Base-by-base conservation (phyloP, 2,329 filamentous ascomycete genomes). In the Scedosporium minutisporum region DNA sequence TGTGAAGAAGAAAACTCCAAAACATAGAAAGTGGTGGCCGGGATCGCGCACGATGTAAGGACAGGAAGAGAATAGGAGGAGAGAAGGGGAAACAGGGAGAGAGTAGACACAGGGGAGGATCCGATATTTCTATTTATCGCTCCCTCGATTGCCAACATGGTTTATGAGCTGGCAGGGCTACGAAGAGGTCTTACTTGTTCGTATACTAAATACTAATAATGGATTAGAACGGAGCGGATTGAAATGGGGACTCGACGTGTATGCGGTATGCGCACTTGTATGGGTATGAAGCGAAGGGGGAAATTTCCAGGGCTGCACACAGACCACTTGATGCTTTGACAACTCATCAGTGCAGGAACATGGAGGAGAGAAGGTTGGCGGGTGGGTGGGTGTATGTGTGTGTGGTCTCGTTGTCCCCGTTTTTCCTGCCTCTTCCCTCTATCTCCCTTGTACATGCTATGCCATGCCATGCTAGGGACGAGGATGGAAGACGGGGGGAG, bases 341-440 rank as follows among this genome's bases (percentile, higher is more conserved):
- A 75, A 71, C 73, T 73, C 73, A 75, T 74, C 71, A 71, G 66
- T 75, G 73, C 73, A 87, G 77, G 66, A 84, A 84, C 33, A 38
- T 38, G 33, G 33, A 12, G 10, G 33, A 76, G 3, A 86, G 73
- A 68, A 86, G 82, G 70, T 84, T 86, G 38, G 86, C 74, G 62
- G 55, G 62, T 38, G 62, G 38, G 51, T 59, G 59, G 44, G 42
- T 46, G 41, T 57, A 23, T 44, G 41, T 51, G 29, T 29, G 21
- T 23, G 25, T 38, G 33, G 46, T 59, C 41, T 21, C 12, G 33
- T 60, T 27, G 33, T 60, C 38, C 18, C 21, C 27, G 7, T 48
- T 48, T 48, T 48, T 42, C 41, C 58, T 23, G 3, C 9, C 27
- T 23, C 23, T 42, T 21, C 41, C 41, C 23, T 62, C 18, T 16